A percentile compares a stretch with the other conserved stretches of the same genome.
Evolutionary conservation across 2,329 filamentous ascomycete genomes (phyloP).

Genomic region (Pseudogymnoascus sp.): DNA sequence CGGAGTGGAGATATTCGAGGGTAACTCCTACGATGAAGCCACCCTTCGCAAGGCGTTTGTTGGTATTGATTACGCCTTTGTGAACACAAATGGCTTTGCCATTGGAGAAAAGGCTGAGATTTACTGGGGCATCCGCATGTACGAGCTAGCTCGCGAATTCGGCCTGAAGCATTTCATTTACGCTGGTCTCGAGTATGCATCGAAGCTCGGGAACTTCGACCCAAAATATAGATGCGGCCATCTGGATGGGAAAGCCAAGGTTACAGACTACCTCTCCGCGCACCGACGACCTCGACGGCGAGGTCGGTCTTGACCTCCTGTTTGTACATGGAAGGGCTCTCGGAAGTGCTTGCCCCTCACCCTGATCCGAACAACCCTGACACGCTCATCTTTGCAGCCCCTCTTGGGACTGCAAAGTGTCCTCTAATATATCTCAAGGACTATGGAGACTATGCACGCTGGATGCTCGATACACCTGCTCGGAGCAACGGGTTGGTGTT

Average conservation of each 20-base stretch:
- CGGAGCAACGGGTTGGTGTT: slow-evolving; percentile 22
- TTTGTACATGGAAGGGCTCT: slow-evolving; percentile 28
- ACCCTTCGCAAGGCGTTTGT: slow-evolving; percentile 31
- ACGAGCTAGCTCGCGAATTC: slow-evolving; percentile 25
- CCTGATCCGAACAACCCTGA: slow-evolving; percentile 13
- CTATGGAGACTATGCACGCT: slow-evolving; percentile 22
- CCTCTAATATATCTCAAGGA: slow-evolving; percentile 25
- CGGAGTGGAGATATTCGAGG: slow-evolving; percentile 34
- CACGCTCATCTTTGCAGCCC: slow-evolving; percentile 16
- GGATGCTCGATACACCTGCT: slow-evolving; percentile 24
- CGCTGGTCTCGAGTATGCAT: slow-evolving; percentile 34
- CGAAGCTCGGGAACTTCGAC: slow-evolving; percentile 33
- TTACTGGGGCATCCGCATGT: slow-evolving; percentile 33
- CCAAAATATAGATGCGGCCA: slow-evolving; percentile 33
- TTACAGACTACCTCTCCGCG: slow-evolving; percentile 23
- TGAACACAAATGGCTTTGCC: slow-evolving; percentile 38
- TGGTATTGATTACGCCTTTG: slow-evolving; percentile 32
- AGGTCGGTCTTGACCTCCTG: slow-evolving; percentile 27
- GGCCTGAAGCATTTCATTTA: slow-evolving; percentile 29
- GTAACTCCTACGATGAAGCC: slow-evolving; percentile 31
- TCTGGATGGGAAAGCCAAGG: slow-evolving; percentile 34
- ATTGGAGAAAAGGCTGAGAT: slow-evolving; percentile 29
- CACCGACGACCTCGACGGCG: slow-evolving; percentile 15
- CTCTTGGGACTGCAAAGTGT: slow-evolving; percentile 16
- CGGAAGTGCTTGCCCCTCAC: slow-evolving; percentile 18